Evolutionary conservation across 331 rosid species (phyloP).

Genomic region (Phaseolus coccineus): DNA sequence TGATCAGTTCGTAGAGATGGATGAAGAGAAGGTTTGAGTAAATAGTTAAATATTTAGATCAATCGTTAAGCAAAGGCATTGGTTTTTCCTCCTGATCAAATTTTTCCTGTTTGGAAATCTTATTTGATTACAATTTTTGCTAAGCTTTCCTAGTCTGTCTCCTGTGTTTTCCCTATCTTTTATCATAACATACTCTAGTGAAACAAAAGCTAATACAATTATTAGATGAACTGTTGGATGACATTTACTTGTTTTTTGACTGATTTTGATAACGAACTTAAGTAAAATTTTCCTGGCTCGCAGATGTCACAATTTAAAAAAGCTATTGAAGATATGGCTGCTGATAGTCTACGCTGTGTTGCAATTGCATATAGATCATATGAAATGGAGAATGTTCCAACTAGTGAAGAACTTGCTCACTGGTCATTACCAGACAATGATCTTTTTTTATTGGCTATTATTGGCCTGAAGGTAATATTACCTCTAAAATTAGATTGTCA

Average conservation of each 20-base stretch:
- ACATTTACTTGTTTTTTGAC: conserved; percentile 8
- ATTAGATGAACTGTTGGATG: conserved; percentile 22
- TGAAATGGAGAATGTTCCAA: conserved; percentile 64
- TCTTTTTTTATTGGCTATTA: conserved; percentile 84
- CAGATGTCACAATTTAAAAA: conserved; percentile 62
- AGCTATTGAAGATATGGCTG: conserved; percentile 84
- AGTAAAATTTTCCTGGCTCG: conserved; percentile 35
- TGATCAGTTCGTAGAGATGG: conserved; percentile 58
- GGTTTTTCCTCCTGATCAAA: background rate
- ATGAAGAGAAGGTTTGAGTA: conserved; percentile 68
- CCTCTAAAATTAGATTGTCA: conserved; percentile 6
- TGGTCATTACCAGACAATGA: conserved; percentile 87
- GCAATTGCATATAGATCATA: conserved; percentile 77
- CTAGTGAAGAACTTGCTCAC: conserved; percentile 62
- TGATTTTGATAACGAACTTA: conserved; percentile 17
- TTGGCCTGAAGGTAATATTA: conserved; percentile 79
- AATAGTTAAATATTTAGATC: conserved; percentile 28
- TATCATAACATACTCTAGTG: conserved; percentile 6
- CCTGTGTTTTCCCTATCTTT: background rate
- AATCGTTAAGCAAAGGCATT: background rate
- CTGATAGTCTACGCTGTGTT: conserved; percentile 77
- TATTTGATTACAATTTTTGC: background rate
- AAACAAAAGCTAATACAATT: background rate
- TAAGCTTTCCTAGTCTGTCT: background rate
- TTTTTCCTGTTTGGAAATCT: conserved; percentile 1